Base-by-base conservation (phyloP, 1,284 basidiomycete species). In the Irpex rosettiformis region DNA sequence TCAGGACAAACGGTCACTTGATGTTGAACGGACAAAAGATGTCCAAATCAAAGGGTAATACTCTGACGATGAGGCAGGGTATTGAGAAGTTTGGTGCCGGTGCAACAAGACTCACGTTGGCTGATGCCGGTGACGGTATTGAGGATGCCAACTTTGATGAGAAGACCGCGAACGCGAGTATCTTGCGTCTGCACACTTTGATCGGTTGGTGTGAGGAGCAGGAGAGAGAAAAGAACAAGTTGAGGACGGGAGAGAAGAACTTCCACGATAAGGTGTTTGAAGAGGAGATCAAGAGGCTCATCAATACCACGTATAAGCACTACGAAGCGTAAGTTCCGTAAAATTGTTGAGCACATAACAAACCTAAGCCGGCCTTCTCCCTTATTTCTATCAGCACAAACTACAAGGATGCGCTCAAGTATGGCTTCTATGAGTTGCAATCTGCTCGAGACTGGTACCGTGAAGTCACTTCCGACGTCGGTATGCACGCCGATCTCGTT, bases 21-120 rank as follows among this genome's bases (percentile, higher is more conserved):
- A 92, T 96, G 91, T 76, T 99, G 72, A 99, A 99, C 75, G 96
- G 96, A 37, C 91, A 96, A 80, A 99, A 99, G 82, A 99, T 99
- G 97, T 89, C 87, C 59, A 98, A 99, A 84, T 93, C 91, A 73
- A 97, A 93, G 49, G 97, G 94, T 13, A 94, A 94, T 72, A 90
- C 85, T 45, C 75, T 94, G 77, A 95, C 92, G 1, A 74, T 95
- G 67, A 78, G 84, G 54, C 86, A 95, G 69, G 80, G 86, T 7
- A 81, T 94, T 55, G 78, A 84, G 69, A 94, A 96, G 77, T 96
- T 96, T 69, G 94, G 94, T 56, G 92, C 94, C 24, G 94, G 96
- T 71, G 94, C 96, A 33, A 96, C 93, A 68, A 84, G 97, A 62
- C 77, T 99, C 76, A 86, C 88, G 40, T 82, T 99, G 70, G 97